Conservation (phyloP, 2,329 filamentous ascomycete species). For the Stemphylium vesicarium region DNA sequence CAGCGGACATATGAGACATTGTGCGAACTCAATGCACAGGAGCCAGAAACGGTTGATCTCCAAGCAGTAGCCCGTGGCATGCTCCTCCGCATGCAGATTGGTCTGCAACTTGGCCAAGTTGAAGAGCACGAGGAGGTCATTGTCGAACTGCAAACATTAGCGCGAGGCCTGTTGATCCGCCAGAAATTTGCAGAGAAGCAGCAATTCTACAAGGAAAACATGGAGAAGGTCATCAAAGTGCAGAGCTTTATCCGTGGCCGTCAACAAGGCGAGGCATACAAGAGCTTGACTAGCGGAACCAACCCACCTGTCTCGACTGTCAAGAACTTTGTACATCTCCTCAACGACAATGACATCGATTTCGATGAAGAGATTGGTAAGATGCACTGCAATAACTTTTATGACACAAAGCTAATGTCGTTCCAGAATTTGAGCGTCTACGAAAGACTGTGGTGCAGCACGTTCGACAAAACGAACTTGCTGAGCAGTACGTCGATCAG, state of each 20-base stretch:
- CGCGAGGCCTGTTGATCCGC: slow-evolving; percentile 76
- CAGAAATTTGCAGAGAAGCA: slow-evolving; percentile 81
- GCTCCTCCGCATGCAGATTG: slow-evolving; percentile 76
- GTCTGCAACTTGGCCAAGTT: slow-evolving; percentile 74
- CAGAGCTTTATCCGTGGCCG: slow-evolving; percentile 95
- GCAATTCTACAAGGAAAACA: slow-evolving; percentile 90
- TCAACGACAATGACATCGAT: slow-evolving; percentile 98
- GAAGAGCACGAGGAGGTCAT: slow-evolving; percentile 83
- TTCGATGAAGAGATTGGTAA: slow-evolving; percentile 89
- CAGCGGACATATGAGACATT: slow-evolving; percentile 68
- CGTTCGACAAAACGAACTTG: slow-evolving; percentile 94
- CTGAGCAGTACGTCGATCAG: slow-evolving; percentile 97
- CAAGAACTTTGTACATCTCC: slow-evolving; percentile 95
- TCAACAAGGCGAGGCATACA: slow-evolving; percentile 97
- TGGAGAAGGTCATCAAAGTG: slow-evolving; percentile 98
- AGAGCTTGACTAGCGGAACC: slow-evolving; percentile 93
- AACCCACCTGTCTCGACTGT: slow-evolving; percentile 96
- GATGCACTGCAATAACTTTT: not conserved
- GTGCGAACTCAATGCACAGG: slow-evolving; percentile 71
- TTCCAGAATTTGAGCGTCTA: slow-evolving; percentile 82
- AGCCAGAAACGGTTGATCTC: slow-evolving; percentile 69
- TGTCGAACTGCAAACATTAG: slow-evolving; percentile 74
- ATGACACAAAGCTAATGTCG: slow-evolving; percentile 21
- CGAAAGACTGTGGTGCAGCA: slow-evolving; percentile 97
- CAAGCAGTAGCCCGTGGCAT: slow-evolving; percentile 82